These are phyloP conservation scores for Thoreauomyces humboldtii DNA, from an alignment of 192 early-diverging fungal species.

Conservation along the genomic window DNA sequence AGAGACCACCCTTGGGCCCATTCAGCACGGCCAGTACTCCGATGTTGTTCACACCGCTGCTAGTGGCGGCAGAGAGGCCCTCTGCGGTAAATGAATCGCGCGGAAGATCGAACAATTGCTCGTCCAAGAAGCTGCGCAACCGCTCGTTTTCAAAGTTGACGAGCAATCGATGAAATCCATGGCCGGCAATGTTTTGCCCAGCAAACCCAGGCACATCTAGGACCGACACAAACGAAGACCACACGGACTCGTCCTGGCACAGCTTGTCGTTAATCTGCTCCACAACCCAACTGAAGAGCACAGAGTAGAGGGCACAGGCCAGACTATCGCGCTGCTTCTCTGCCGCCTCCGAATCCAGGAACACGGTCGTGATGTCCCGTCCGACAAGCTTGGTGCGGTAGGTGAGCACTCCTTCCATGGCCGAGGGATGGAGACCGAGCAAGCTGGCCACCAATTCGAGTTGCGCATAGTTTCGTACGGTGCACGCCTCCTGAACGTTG, in stretches of 20 bases:
- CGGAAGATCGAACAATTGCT: slow-evolving; percentile 40
- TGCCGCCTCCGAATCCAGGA: slow-evolving; percentile 75
- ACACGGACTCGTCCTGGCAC: slow-evolving; percentile 58
- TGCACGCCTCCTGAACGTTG: slow-evolving; percentile 67
- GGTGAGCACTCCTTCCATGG: slow-evolving; percentile 64
- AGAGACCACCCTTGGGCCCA: slow-evolving; percentile 27
- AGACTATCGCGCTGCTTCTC: slow-evolving; percentile 77
- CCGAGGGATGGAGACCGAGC: slow-evolving; percentile 71
- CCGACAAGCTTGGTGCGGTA: slow-evolving; percentile 77
- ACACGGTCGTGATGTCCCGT: slow-evolving; percentile 78
- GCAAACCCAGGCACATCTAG: slow-evolving; percentile 65
- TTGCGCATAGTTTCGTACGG: slow-evolving; percentile 71
- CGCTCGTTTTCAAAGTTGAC: slow-evolving; percentile 54
- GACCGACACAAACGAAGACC: slow-evolving; percentile 85
- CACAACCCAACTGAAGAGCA: slow-evolving; percentile 74
- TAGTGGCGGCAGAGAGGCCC: slow-evolving; percentile 41
- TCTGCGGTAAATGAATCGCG: slow-evolving; percentile 32
- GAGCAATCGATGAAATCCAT: slow-evolving; percentile 49
- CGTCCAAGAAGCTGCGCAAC: slow-evolving; percentile 27
- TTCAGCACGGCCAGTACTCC: slow-evolving; percentile 25
- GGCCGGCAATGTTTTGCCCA: slow-evolving; percentile 26
- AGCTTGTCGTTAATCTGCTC: slow-evolving; percentile 86
- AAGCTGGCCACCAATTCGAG: slow-evolving; percentile 72
- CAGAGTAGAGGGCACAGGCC: slow-evolving; percentile 76
- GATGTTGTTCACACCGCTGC: slow-evolving; percentile 51